A percentile compares a stretch with the other conserved stretches of the same genome.
Conservation (phyloP, 345 rosid genomes). For the Euphorbia tirucalli region DNA sequence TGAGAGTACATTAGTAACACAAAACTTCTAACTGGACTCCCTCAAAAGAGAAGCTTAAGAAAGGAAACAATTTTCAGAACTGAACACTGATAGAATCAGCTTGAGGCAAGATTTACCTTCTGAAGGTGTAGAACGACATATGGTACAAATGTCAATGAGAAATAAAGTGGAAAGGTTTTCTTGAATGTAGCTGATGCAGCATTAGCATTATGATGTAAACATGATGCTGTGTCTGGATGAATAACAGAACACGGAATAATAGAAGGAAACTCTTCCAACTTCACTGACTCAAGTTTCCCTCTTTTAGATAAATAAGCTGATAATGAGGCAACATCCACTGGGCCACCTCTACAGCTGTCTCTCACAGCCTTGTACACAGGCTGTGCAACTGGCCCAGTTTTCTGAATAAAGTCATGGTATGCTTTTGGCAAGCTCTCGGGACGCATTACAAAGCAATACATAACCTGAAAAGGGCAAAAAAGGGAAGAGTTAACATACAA, state of each 20-base stretch:
- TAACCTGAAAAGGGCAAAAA: slow-evolving; percentile 39
- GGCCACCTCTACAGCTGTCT: slow-evolving; percentile 88
- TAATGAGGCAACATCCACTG: slow-evolving; percentile 67
- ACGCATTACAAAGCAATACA: slow-evolving; percentile 22
- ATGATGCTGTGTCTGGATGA: slow-evolving; percentile 81
- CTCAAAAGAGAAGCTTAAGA: slow-evolving; percentile 9
- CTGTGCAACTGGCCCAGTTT: slow-evolving; percentile 90
- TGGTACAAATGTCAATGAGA: slow-evolving; percentile 97
- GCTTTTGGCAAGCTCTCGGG: slow-evolving; percentile 98
- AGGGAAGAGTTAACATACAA: not conserved
- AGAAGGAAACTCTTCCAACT: slow-evolving; percentile 73
- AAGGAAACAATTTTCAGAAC: not conserved
- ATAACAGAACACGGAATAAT: slow-evolving; percentile 87
- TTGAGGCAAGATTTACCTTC: slow-evolving; percentile 53
- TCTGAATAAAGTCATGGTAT: slow-evolving; percentile 91
- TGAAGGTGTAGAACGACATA: slow-evolving; percentile 89
- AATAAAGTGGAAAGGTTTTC: slow-evolving; percentile 94
- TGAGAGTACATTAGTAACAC: not conserved
- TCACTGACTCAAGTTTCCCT: slow-evolving; percentile 46
- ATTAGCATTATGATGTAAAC: slow-evolving; percentile 75
- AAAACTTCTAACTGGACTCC: not conserved
- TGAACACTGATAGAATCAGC: not conserved
- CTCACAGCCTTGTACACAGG: slow-evolving; percentile 92
- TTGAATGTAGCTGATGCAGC: slow-evolving; percentile 90
- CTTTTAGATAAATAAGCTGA: slow-evolving; percentile 59